Evolutionary conservation across 2,329 filamentous ascomycete genomes (phyloP).

Genomic region (Paraconiothyrium sp.): DNA sequence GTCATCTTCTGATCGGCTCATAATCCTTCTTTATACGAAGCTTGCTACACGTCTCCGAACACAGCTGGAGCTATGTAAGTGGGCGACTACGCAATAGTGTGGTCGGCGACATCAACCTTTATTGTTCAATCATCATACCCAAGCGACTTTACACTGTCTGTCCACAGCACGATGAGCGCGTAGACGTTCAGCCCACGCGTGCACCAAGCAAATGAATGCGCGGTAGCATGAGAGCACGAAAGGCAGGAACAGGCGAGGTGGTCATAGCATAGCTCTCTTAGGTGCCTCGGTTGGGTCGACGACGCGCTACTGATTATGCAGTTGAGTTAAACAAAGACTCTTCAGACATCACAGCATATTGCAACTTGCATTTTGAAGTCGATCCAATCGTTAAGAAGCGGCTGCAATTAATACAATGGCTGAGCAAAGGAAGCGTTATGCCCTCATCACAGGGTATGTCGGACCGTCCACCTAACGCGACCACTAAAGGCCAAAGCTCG

Average conservation of each 20-base stretch:
- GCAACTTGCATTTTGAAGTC: neutral
- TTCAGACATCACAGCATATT: neutral
- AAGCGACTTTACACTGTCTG: neutral
- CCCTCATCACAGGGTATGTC: conserved; percentile 50
- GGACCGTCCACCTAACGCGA: neutral
- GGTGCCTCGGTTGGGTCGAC: conserved; percentile 1
- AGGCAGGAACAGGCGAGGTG: conserved; percentile 13
- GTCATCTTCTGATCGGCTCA: neutral
- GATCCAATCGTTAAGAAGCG: neutral
- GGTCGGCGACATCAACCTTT: neutral
- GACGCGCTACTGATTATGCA: neutral
- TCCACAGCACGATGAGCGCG: neutral
- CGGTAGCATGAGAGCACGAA: conserved; percentile 5
- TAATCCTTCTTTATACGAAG: neutral
- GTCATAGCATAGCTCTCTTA: conserved; percentile 13
- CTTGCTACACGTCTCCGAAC: neutral
- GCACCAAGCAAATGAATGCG: neutral
- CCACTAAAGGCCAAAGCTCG: neutral
- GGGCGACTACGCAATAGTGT: neutral
- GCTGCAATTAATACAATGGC: conserved; percentile 7
- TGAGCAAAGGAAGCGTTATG: conserved; percentile 35
- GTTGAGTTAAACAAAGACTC: neutral
- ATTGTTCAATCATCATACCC: neutral
- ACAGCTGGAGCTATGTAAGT: neutral
- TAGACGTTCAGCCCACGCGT: conserved; percentile 1